phyloP scores from a whole-genome alignment of 2,329 filamentous ascomycete species.

The Paecilomyces sp. region DNA sequence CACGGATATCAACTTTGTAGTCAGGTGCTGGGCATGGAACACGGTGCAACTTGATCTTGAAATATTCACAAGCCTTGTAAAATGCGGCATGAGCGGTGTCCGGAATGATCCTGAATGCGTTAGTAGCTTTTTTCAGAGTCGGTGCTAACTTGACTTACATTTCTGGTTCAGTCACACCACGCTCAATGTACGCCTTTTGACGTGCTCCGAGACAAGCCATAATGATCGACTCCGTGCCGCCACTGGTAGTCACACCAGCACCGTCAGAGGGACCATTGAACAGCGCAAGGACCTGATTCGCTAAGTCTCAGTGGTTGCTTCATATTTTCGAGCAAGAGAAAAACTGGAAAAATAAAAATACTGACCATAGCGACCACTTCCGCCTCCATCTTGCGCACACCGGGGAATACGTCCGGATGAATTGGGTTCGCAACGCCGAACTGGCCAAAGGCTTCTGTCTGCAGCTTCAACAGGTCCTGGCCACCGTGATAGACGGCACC shows the following conservation, averaged over 20 bases:
- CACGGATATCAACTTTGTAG: slow-evolving; percentile 75
- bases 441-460: slow-evolving; percentile 86
- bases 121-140: slow-evolving; percentile 5
- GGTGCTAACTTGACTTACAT: slow-evolving; percentile 54
- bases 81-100: slow-evolving; percentile 95
- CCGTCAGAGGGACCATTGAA: slow-evolving; percentile 84
- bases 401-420: slow-evolving; percentile 96
- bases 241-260: slow-evolving; percentile 83
- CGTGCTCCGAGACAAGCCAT: slow-evolving; percentile 90
- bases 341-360: background rate
- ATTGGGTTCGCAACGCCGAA: slow-evolving; percentile 96
- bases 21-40: slow-evolving; percentile 77
- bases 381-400: slow-evolving; percentile 98
- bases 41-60: slow-evolving; percentile 89
- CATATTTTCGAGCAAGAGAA: background rate
- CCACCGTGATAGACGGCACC: slow-evolving; percentile 97
- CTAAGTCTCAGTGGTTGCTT: slow-evolving; percentile 1
- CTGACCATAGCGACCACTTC: slow-evolving; percentile 91
- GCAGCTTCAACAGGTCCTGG: slow-evolving; percentile 69
- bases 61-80: slow-evolving; percentile 90
- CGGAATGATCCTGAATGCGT: slow-evolving; percentile 67
- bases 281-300: slow-evolving; percentile 55
- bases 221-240: slow-evolving; percentile 92
- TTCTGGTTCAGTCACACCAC: slow-evolving; percentile 84
- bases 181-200: slow-evolving; percentile 79